Conservation (phyloP, 345 rosid species). For the Draba incana region DNA sequence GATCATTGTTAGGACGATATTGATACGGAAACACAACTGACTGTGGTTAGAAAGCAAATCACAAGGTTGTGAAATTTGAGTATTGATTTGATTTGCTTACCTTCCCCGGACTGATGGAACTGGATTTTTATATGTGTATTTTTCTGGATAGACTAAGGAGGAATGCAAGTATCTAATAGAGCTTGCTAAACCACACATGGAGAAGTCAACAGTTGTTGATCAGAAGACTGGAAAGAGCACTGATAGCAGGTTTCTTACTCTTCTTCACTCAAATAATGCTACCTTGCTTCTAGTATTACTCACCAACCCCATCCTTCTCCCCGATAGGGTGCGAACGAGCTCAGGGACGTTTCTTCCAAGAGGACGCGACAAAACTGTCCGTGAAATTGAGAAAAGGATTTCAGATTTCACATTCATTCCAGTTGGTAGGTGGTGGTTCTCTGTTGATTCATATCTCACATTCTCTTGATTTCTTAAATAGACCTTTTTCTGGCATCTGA, state of each 20-base stretch:
- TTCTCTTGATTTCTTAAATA: slow-evolving; percentile 18
- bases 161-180: slow-evolving; percentile 81
- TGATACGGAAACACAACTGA: slow-evolving; percentile 6
- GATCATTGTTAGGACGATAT: not conserved
- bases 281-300: slow-evolving; percentile 1
- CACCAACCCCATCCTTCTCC: slow-evolving; percentile 6
- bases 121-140: not conserved
- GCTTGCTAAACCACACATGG: slow-evolving; percentile 82
- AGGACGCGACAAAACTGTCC: slow-evolving; percentile 75
- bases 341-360: slow-evolving; percentile 81
- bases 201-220: slow-evolving; percentile 87
- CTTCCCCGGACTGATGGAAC: not conserved
- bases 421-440: slow-evolving; percentile 53
- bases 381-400: slow-evolving; percentile 83
- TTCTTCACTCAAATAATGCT: not conserved
- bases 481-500: not conserved
- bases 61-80: not conserved
- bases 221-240: slow-evolving; percentile 79
- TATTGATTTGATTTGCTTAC: not conserved
- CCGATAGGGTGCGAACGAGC: slow-evolving; percentile 80
- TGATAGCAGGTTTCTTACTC: slow-evolving; percentile 72
- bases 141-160: slow-evolving; percentile 58
- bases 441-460: not conserved
- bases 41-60: not conserved
- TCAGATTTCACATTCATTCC: slow-evolving; percentile 91